Evolutionary conservation across 1,284 basidiomycete species (phyloP), one percentile per base, ranked within the genome.

Genomic region (Fistulinella cinereoalba): DNA sequence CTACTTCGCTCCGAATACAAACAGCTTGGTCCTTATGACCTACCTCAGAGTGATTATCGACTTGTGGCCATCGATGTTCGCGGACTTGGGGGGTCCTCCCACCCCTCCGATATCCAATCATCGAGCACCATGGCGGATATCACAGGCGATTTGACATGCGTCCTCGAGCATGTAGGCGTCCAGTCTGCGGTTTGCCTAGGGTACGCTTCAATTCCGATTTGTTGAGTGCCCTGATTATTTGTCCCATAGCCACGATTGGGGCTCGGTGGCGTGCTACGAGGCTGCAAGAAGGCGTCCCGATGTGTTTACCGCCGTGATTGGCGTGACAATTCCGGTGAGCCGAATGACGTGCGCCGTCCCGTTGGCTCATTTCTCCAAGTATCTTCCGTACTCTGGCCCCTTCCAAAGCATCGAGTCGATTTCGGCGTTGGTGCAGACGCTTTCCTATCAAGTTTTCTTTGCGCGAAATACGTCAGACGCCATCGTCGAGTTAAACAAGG

Each of bases 381-480:
- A 87, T 54, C 62, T 80, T 15, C 73, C 80, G 1, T 57, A 76
- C 0, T 62, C 69, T 0, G 70, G 71, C 11, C 64, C 69, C 1
- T 83, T 76, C 53, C 50, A 73, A 4, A 71, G 81, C 2, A 67
- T 74, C 23, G 68, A 73, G 22, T 54, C 69, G 2, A 65, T 83
- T 7, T 61, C 71, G 2, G 37, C 54, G 0, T 38, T 53, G 13
- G 65, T 83, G 27, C 81, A 81, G 0, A 74, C 70, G 9, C 66
- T 87, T 25, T 67, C 72, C 0, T 88, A 88, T 57, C 81, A 83
- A 55, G 44, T 80, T 6, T 85, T 73, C 67, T 86, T 87, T 55
- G 72, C 77, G 45, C 52, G 64, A 2, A 58, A 75, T 13, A 79
- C 79, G 0, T 54, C 69, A 1, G 58, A 54, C 18, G 81, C 85